These are phyloP conservation scores for Isabelozyma pseudorhagii DNA, from an alignment of 805 yeast species.

Conservation along the genomic window DNA sequence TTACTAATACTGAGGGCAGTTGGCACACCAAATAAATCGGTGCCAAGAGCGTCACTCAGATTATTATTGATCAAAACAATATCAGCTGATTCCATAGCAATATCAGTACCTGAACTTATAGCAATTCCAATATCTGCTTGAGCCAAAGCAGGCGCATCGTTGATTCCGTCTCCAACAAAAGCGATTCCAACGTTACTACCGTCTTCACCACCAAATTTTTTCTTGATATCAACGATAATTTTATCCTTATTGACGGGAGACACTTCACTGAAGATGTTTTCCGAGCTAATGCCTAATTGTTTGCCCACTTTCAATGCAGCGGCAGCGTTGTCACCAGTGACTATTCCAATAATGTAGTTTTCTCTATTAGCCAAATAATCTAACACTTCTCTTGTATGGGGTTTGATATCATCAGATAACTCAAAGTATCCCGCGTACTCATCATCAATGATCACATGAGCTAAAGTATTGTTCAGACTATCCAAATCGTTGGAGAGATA, in stretches of 20 bases:
- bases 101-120: constrained; percentile 88
- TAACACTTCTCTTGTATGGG: constrained; percentile 62
- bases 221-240: constrained; percentile 57
- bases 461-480: constrained; percentile 38
- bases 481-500: background rate
- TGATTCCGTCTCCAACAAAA: constrained; percentile 96
- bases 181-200: constrained; percentile 48
- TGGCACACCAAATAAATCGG: constrained; percentile 47
- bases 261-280: constrained; percentile 70
- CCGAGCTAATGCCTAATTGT: constrained; percentile 61
- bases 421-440: constrained; percentile 62
- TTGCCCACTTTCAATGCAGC: constrained; percentile 65
- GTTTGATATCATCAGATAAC: constrained; percentile 64
- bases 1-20: constrained; percentile 67
- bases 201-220: constrained; percentile 28
- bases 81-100: constrained; percentile 96
- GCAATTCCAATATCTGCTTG: constrained; percentile 89
- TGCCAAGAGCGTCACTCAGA: constrained; percentile 11
- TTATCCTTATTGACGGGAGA: constrained; percentile 75
- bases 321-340: constrained; percentile 77
- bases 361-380: constrained; percentile 44
- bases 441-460: constrained; percentile 59
- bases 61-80: constrained; percentile 63
- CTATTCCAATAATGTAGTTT: constrained; percentile 71
- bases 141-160: constrained; percentile 95